Conservation (phyloP, 164 flowering plant species). For the Taxillus chinensis region DNA sequence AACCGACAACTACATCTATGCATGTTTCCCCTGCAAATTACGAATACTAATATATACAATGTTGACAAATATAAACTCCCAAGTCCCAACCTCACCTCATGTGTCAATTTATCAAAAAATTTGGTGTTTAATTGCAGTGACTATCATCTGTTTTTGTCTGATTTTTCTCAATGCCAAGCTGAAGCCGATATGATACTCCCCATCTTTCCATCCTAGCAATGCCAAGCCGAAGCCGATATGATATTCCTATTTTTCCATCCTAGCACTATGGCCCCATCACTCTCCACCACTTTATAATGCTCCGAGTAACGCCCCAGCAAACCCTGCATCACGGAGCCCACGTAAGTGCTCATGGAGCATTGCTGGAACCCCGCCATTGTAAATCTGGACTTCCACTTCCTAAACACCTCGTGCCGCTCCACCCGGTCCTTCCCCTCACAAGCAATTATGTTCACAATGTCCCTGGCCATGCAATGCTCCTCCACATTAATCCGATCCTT, state of each 20-base stretch:
- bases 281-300: slow-evolving; percentile 58
- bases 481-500: slow-evolving; percentile 61
- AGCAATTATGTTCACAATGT: slow-evolving; percentile 67
- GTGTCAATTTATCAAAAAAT: no score
- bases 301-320: slow-evolving; percentile 46
- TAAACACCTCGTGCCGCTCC: slow-evolving; percentile 71
- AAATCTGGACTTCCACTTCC: slow-evolving; percentile 73
- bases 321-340: slow-evolving; percentile 41
- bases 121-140: no score
- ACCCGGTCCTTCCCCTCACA: slow-evolving; percentile 72
- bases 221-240: slow-evolving; percentile 74
- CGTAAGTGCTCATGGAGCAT: slow-evolving; percentile 53
- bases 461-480: slow-evolving; percentile 70
- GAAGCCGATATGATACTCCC: slow-evolving; percentile 62
- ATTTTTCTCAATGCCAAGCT: slow-evolving; percentile 47
- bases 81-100: no score
- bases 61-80: no score
- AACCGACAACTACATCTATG: no score
- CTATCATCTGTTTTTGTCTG: slow-evolving; percentile 6
- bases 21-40: no score
- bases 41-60: no score
- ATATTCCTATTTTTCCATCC: slow-evolving; percentile 66
- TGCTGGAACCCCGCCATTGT: slow-evolving; percentile 71
- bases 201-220: slow-evolving; percentile 62
- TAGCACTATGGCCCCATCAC: slow-evolving; percentile 57